Conservation (phyloP, 371 early-diverging fungal genomes). For the Mortierella sp. region DNA sequence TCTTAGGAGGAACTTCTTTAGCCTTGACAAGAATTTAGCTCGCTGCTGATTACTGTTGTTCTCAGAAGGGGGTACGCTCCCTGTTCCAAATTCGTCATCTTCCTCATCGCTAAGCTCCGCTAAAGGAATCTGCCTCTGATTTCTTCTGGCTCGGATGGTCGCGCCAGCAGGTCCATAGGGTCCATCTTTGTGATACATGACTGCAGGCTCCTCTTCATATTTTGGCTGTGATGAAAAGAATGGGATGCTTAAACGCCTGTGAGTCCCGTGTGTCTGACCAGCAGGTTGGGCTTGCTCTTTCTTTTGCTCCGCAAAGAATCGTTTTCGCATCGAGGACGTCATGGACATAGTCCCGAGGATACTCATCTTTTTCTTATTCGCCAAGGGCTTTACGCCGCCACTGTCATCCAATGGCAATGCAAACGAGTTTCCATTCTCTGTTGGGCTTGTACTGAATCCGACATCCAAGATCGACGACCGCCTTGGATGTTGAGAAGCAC, state of each 20-base stretch:
- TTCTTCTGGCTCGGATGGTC: conserved; percentile 15
- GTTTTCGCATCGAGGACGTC: conserved; percentile 39
- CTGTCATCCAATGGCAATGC: conserved; percentile 4
- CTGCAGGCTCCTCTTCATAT: background rate
- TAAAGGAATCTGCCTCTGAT: conserved; percentile 5
- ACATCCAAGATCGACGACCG: background rate
- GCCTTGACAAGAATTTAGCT: conserved; percentile 34
- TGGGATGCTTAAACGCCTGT: conserved; percentile 3
- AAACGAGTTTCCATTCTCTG: conserved; percentile 7
- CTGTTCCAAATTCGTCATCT: conserved; percentile 3
- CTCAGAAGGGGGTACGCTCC: background rate
- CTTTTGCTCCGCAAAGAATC: conserved; percentile 51
- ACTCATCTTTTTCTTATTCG: conserved; percentile 26
- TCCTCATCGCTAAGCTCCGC: conserved; percentile 33
- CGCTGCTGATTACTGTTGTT: conserved; percentile 16
- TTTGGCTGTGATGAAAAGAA: conserved; percentile 2
- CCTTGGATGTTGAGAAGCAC: background rate
- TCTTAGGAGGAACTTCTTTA: conserved; percentile 40
- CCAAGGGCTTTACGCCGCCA: conserved; percentile 3
- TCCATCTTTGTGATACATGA: conserved; percentile 10
- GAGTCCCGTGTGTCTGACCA: background rate
- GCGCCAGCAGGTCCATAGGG: conserved; percentile 22
- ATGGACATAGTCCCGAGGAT: conserved; percentile 47
- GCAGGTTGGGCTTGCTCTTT: conserved; percentile 16
- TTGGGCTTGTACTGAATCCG: conserved; percentile 12